Percentiles rank a stretch among this genome's conserved stretches.
These are phyloP conservation scores for Pharnaceum exiguum DNA, from an alignment of 148 eudicot genomes.

Conservation along the genomic window DNA sequence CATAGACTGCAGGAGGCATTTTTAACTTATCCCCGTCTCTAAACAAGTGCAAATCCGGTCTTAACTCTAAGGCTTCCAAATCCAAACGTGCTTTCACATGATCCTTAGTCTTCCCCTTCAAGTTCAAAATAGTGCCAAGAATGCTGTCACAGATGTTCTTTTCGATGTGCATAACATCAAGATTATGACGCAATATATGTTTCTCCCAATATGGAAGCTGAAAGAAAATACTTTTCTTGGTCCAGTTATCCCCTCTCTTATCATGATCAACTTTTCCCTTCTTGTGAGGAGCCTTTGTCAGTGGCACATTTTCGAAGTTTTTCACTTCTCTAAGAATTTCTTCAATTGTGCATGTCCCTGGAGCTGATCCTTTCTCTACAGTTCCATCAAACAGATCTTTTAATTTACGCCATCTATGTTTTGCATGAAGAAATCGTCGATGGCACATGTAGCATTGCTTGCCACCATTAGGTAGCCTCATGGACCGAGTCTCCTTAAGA, in stretches of 20 bases:
- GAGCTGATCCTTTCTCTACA: conserved; percentile 2
- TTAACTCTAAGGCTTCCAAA: conserved; percentile 6
- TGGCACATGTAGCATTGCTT: conserved; percentile 9
- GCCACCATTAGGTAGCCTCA: not conserved
- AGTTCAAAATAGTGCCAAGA: conserved; percentile 8
- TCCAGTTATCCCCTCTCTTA: not conserved
- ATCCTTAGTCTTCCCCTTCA: conserved; percentile 18
- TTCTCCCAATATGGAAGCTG: conserved; percentile 11
- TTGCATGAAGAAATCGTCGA: not conserved
- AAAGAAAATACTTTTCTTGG: conserved; percentile 7
- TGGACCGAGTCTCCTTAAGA: conserved; percentile 3
- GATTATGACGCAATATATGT: conserved; percentile 4
- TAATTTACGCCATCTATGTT: conserved; percentile 12
- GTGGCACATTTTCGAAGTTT: conserved; percentile 8
- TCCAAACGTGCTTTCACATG: not conserved
- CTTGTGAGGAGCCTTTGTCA: not conserved
- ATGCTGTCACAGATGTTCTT: conserved; percentile 15
- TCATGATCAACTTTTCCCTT: not conserved
- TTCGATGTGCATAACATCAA: conserved; percentile 23
- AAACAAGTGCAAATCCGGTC: conserved; percentile 1
- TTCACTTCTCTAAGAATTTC: not conserved
- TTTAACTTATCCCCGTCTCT: not conserved
- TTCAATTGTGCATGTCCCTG: not conserved
- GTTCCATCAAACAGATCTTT: conserved; percentile 4
- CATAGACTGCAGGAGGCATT: not conserved